These are phyloP conservation scores for Tillandsia fasciculata DNA, from an alignment of 176 grass and related monocot genomes.

Conservation along the genomic window DNA sequence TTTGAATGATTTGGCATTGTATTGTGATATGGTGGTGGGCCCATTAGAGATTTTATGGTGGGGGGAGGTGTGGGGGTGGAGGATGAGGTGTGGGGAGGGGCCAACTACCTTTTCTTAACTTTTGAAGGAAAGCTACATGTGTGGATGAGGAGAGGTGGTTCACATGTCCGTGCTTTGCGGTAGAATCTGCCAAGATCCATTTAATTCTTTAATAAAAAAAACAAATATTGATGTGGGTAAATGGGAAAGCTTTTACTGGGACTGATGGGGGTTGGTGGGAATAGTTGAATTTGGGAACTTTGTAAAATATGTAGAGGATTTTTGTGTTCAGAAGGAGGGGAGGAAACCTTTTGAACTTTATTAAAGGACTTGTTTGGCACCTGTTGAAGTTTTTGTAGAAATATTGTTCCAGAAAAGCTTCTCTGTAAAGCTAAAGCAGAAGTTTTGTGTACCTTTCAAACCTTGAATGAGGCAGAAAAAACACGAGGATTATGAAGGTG, in stretches of 20 bases:
- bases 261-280: too few relatives aligned
- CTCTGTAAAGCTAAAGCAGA: too few relatives aligned
- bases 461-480: too few relatives aligned
- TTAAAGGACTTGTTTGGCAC: too few relatives aligned
- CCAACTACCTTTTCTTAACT: background rate
- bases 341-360: too few relatives aligned
- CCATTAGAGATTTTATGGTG: background rate
- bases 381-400: too few relatives aligned
- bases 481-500: too few relatives aligned
- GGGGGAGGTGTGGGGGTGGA: background rate
- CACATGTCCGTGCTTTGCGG: background rate
- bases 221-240: background rate
- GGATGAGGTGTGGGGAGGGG: background rate
- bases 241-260: background rate
- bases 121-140: background rate
- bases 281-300: too few relatives aligned
- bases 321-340: too few relatives aligned
- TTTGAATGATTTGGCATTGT: conserved; percentile 25
- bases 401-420: too few relatives aligned
- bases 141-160: background rate
- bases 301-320: too few relatives aligned
- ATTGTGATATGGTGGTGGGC: background rate
- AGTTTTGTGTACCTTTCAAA: too few relatives aligned
- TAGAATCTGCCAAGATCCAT: background rate
- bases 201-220: background rate